Base-by-base conservation (phyloP, 495 filamentous ascomycete species). In the Penicillium antarcticum region DNA sequence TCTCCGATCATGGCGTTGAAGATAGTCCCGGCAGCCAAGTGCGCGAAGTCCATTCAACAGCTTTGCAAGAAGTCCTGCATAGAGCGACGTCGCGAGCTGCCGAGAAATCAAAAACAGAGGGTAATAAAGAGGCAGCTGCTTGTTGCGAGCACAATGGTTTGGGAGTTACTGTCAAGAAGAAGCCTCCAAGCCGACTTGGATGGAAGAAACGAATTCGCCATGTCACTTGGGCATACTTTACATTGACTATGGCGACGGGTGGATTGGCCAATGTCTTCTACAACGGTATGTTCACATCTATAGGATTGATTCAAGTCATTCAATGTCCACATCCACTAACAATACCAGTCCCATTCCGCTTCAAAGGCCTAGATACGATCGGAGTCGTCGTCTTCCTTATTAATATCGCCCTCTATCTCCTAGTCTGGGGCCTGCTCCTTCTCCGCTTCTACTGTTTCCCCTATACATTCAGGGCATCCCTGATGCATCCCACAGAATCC, bases 211-310 rank as follows among this genome's bases (percentile, higher is more conserved):
- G 77, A 4, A 74, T 80, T 52, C 69, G 75, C 3, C 75, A 80
- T 64, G 63, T 75, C 33, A 80, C 78, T 1, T 88, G 85, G 86
- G 85, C 83, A 6, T 90, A 81, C 70, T 88, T 88, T 50, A 87
- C 85, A 4, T 74, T 87, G 71, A 82, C 78, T 13, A 91, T 91
- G 88, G 89, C 89, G 3, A 94, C 90, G 0, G 90, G 89, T 11
- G 90, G 90, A 0, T 73, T 95, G 52, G 85, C 89, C 8, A 94
- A 92, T 70, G 86, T 90, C 10, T 61, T 94, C 45, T 78, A 87
- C 59, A 74, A 78, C 18, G 77, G 87, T 89, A 77, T 55, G 47
- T 39, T 35, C 21, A 9, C 9, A 1, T 43, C 5, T 10, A 36
- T 47, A 24, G 23, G 24, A 14, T 39, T 39, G 29, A 24, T 24